phyloP scores from a whole-genome alignment of 192 early-diverging fungal species.

The Ambispora gerdemannii region DNA sequence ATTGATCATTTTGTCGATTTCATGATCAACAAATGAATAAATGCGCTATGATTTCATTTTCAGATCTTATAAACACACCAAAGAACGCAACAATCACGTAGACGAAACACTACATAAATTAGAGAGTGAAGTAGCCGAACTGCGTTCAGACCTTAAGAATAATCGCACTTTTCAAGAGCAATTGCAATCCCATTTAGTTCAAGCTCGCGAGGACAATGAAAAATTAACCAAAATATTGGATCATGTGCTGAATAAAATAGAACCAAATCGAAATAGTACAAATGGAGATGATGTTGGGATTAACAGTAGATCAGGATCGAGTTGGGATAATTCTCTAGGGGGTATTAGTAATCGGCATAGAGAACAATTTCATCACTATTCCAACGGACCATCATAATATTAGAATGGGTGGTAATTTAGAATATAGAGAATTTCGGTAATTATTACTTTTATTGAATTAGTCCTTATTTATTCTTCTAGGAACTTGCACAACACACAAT shows the following conservation, averaged over 20 bases:
- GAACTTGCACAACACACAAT: no score
- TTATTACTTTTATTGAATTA: no score
- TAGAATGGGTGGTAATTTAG: no score
- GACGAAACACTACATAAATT: conserved; percentile 57
- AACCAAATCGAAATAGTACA: no score
- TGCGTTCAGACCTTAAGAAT: background rate
- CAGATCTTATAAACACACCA: conserved; percentile 48
- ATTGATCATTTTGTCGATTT: no score
- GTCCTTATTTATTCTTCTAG: no score
- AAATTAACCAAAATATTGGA: background rate
- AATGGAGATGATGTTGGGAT: no score
- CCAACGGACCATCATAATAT: background rate
- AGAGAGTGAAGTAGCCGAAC: background rate
- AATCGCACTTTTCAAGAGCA: background rate
- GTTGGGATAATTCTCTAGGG: background rate
- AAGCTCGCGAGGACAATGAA: conserved; percentile 6
- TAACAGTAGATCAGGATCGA: background rate
- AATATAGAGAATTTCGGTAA: no score
- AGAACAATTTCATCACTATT: background rate
- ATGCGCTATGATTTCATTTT: no score
- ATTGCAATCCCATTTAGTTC: background rate
- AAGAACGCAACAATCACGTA: conserved; percentile 48
- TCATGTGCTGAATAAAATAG: background rate
- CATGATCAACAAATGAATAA: no score
- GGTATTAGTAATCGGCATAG: background rate